phyloP scores from a whole-genome alignment of 1,284 basidiomycete genomes.

The Ganoderma lucidum region DNA sequence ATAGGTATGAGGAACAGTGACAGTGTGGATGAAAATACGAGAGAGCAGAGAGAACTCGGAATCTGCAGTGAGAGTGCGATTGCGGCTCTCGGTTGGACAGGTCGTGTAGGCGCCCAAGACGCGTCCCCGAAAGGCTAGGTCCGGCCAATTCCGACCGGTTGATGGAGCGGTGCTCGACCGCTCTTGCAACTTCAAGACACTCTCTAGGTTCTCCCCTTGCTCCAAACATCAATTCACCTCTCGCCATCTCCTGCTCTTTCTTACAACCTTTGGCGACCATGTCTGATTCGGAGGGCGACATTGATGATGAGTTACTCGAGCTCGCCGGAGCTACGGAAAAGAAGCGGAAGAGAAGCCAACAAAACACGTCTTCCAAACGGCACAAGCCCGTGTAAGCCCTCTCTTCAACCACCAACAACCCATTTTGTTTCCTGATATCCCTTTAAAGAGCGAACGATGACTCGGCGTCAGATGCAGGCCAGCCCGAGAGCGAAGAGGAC shows the following conservation, averaged over 20 bases:
- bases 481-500: conserved; percentile 68
- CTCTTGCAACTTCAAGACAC: too few relatives aligned
- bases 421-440: conserved; percentile 5
- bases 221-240: conserved; percentile 13
- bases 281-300: conserved; percentile 77
- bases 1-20: not conserved
- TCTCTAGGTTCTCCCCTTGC: not conserved
- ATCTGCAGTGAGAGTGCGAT: too few relatives aligned
- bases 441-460: conserved; percentile 28
- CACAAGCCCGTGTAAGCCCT: conserved; percentile 57
- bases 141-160: conserved; percentile 17
- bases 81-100: too few relatives aligned
- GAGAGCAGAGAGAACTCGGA: not conserved
- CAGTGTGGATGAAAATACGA: not conserved
- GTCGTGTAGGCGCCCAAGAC: conserved; percentile 11
- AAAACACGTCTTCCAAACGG: conserved; percentile 49
- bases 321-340: conserved; percentile 68
- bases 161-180: conserved; percentile 3
- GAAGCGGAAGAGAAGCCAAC: conserved; percentile 51
- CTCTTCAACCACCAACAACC: conserved; percentile 10
- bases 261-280: conserved; percentile 45
- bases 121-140: conserved; percentile 16
- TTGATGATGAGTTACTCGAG: conserved; percentile 73
- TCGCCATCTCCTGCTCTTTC: not conserved
- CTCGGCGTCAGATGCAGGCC: conserved; percentile 56